Base-by-base conservation (phyloP, 805 yeast species). In the Barnettozyma sucrosica region DNA sequence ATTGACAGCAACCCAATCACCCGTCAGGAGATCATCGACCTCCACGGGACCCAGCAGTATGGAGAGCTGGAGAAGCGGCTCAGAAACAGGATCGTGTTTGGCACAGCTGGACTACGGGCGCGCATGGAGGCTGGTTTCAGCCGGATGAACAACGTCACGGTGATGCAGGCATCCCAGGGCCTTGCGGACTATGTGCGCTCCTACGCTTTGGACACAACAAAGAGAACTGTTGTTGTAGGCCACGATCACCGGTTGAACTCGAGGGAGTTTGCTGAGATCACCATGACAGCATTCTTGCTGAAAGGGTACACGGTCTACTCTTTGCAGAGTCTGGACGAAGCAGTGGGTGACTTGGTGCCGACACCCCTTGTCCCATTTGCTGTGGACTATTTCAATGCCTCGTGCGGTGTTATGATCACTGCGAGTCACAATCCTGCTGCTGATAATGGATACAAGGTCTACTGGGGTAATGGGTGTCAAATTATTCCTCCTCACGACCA, bases 361-460 rank as follows among this genome's bases (percentile, higher is more conserved):
- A 92, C 99, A 0, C 99, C 99, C 1, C 66, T 89, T 63, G 97
- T 92, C 1, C 98, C 99, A 1, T 92, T 86, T 65, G 80, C 85
- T 0, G 83, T 92, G 23, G 87, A 85, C 52, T 58, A 69, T 25
- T 73, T 67, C 47, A 53, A 66, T 0, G 86, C 96, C 0, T 70
- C 83, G 0, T 87, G 82, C 44, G 99, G 98, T 20, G 85, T 92
- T 1, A 90, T 90, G 97, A 79, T 90, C 25, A 89, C 96, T 0
- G 96, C 96, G 1, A 85, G 93, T 45, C 95, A 87, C 60, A 85
- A 85, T 61, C 92, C 93, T 1, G 85, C 85, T 30, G 70, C 77
- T 56, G 97, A 89, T 62, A 90, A 90, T 60, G 98, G 98, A 0
- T 92, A 88, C 67, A 92, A 92, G 61, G 98, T 92, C 1, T 92